These are phyloP conservation scores for Thermomyces lanuginosus DNA, from an alignment of 2,329 filamentous ascomycete genomes.

Conservation along the genomic window DNA sequence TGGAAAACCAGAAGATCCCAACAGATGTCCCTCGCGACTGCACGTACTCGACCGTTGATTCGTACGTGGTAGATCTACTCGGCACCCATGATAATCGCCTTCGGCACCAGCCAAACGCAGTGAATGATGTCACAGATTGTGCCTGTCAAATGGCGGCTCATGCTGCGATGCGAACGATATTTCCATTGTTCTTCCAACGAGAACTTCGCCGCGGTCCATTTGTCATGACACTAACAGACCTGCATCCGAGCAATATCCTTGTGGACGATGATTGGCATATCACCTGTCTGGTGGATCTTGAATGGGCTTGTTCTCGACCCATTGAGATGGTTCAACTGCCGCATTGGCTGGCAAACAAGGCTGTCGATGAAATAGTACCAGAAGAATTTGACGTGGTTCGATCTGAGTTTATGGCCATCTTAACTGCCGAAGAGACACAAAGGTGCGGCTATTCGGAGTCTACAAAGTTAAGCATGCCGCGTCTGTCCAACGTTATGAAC, in stretches of 20 bases:
- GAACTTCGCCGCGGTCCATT: conserved; percentile 22
- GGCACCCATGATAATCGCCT: conserved; percentile 11
- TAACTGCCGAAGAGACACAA: conserved; percentile 9
- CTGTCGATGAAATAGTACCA: conserved; percentile 5
- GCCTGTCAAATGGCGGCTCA: conserved; percentile 6
- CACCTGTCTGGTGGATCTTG: conserved; percentile 20
- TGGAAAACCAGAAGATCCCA: conserved; percentile 13
- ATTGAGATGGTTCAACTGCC: conserved; percentile 14
- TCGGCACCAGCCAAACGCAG: conserved; percentile 11
- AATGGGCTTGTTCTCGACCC: conserved; percentile 18
- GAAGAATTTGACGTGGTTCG: conserved; percentile 3
- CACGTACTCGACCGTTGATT: conserved; percentile 12
- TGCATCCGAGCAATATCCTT: conserved; percentile 22
- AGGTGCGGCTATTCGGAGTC: too few relatives aligned
- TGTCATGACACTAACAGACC: conserved; percentile 21
- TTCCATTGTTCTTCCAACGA: conserved; percentile 12
- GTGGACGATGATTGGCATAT: conserved; percentile 18
- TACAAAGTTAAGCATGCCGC: background rate
- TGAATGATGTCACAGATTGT: conserved; percentile 5
- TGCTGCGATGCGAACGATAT: conserved; percentile 12
- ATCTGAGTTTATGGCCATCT: conserved; percentile 6
- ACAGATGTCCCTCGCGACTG: conserved; percentile 9
- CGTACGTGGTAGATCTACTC: conserved; percentile 12
- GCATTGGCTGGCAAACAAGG: conserved; percentile 13
- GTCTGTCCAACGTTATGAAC: conserved; percentile 9